Percentiles rank a stretch among this genome's conserved stretches.
phyloP scores from a whole-genome alignment of 1,139 yeast species.

The Yamadazyma triangularis region DNA sequence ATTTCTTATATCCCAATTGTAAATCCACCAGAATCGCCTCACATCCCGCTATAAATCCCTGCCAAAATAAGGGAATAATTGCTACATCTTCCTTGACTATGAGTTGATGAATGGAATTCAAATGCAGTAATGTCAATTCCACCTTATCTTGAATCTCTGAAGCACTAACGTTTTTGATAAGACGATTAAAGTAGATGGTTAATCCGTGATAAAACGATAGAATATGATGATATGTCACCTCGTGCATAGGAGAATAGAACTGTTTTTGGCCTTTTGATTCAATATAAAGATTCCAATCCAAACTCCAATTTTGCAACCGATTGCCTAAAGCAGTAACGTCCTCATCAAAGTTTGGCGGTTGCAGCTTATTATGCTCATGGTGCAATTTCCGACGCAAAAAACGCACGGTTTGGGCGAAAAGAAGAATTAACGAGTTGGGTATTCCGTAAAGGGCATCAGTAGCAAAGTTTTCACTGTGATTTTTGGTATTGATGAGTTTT shows the following conservation, averaged over 20 bases:
- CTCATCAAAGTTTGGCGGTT: constrained; percentile 40
- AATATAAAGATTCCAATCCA: constrained; percentile 54
- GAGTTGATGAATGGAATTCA: constrained; percentile 58
- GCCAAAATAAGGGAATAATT: constrained; percentile 81
- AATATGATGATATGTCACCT: constrained; percentile 79
- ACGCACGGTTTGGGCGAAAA: constrained; percentile 69
- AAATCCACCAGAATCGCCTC: constrained; percentile 59
- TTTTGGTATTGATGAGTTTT: constrained; percentile 40
- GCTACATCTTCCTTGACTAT: constrained; percentile 51
- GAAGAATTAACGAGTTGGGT: constrained; percentile 71
- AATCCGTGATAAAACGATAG: constrained; percentile 76
- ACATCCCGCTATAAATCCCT: constrained; percentile 86
- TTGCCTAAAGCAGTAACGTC: constrained; percentile 47
- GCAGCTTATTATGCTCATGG: constrained; percentile 21
- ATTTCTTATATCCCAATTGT: constrained; percentile 64
- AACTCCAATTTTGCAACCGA: constrained; percentile 57
- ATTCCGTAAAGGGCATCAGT: constrained; percentile 82
- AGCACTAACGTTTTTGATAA: constrained; percentile 54
- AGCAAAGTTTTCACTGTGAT: constrained; percentile 55
- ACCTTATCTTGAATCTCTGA: constrained; percentile 56
- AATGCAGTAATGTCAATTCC: constrained; percentile 55
- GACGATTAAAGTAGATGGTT: constrained; percentile 68
- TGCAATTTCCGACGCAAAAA: constrained; percentile 59
- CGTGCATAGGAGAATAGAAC: constrained; percentile 54
- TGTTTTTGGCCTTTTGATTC: constrained; percentile 16